Evolutionary conservation across 2,329 filamentous ascomycete genomes (phyloP), one percentile per base, ranked within the genome.

Genomic region (Camillea tinctor): DNA sequence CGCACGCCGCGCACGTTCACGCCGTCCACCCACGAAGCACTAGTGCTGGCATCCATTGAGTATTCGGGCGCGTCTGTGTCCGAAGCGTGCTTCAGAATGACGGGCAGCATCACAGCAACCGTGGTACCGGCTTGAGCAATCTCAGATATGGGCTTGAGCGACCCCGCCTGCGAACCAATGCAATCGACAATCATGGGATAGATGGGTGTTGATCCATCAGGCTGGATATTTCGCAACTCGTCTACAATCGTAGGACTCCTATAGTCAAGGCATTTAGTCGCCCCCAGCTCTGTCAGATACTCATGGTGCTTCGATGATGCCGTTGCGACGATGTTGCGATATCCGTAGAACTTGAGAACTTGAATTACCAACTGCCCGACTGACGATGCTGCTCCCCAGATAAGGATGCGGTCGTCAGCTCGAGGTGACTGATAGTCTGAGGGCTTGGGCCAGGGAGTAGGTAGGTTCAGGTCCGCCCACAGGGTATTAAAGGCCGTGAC

Each of bases 101-200:
- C 80, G 0, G 86, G 86, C 5, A 89, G 71, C 73, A 89, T 79
- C 17, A 88, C 72, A 0, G 85, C 86, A 0, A 88, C 83, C 22
- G 73, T 83, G 3, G 77, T 73, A 0, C 83, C 83, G 1, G 56
- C 69, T 60, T 77, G 72, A 0, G 82, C 84, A 22, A 89, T 74
- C 63, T 77, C 77, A 4, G 78, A 76, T 36, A 88, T 72, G 2
- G 80, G 83, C 30, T 67, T 66, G 5, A 87, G 64, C 5, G 79
- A 81, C 0, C 80, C 80, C 1, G 74, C 67, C 40, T 79, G 70
- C 2, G 79, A 81, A 1, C 81, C 81, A 58, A 87, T 85, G 69
- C 84, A 86, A 71, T 87, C 84, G 11, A 87, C 67, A 17, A 85
- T 75, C 51, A 78, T 78, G 1, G 78, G 79, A 8, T 84, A 69